Evolutionary conservation across 2,329 filamentous ascomycete species (phyloP).

Genomic region (Nemania sp.): DNA sequence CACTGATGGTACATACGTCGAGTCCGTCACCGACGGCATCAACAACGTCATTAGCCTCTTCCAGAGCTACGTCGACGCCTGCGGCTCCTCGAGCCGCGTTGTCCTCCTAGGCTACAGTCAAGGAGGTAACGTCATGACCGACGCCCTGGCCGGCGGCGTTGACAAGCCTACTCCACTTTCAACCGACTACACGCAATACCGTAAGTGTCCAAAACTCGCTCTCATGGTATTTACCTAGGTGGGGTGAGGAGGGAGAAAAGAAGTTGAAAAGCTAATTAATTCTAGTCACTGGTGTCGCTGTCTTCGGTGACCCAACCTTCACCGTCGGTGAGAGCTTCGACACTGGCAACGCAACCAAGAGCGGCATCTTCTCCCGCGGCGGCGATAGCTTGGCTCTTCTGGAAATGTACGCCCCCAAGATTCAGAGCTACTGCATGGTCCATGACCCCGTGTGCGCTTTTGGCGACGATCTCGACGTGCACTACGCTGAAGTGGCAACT

Average conservation of each 20-base stretch:
- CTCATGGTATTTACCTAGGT: not conserved
- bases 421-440: not conserved
- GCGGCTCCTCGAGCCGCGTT: not conserved
- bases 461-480: not conserved
- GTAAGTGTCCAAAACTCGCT: not conserved
- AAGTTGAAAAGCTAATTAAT: not conserved
- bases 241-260: no score
- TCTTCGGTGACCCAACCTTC: not conserved
- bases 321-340: not conserved
- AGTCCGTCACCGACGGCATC: not conserved
- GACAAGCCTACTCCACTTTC: not conserved
- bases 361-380: not conserved
- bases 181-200: not conserved
- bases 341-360: not conserved
- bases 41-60: not conserved
- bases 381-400: not conserved
- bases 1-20: not conserved
- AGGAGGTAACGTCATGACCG: not conserved
- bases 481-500: not conserved
- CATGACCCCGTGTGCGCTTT: not conserved
- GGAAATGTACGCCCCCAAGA: not conserved
- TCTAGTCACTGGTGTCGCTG: not conserved
- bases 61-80: constrained; percentile 1
- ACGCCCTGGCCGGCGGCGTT: not conserved
- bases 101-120: not conserved